Evolutionary conservation across 441 rosid species (phyloP).

Genomic region (Jatropha multifida): DNA sequence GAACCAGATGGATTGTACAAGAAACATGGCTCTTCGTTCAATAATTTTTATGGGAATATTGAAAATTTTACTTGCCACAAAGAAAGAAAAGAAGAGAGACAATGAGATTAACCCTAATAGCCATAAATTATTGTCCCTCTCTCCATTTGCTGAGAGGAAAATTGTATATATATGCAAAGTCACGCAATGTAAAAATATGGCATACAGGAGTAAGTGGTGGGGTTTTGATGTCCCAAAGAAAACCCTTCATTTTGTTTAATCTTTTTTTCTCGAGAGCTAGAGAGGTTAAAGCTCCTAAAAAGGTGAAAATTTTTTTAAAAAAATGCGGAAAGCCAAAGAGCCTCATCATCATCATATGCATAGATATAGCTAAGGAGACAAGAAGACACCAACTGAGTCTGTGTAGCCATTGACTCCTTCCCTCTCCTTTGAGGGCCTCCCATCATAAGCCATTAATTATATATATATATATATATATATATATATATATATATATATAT

Average conservation of each 20-base stretch:
- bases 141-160: not conserved
- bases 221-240: slow-evolving; percentile 20
- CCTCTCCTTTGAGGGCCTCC: slow-evolving; percentile 9
- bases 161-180: slow-evolving; percentile 22
- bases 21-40: no score
- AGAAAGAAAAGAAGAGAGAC: no score
- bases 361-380: slow-evolving; percentile 34
- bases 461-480: slow-evolving; percentile 10
- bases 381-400: slow-evolving; percentile 42
- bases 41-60: no score
- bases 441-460: slow-evolving; percentile 41
- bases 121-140: no score
- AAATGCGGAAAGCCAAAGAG: not conserved
- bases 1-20: no score
- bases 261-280: not conserved
- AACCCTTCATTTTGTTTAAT: not conserved
- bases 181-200: slow-evolving; percentile 34
- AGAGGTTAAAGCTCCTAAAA: slow-evolving; percentile 4
- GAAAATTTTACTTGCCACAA: no score
- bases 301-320: not conserved
- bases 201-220: slow-evolving; percentile 32
- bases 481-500: not conserved
- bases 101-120: no score
- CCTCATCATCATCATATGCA: slow-evolving; percentile 19
- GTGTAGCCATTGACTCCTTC: slow-evolving; percentile 43